Evolutionary conservation across 1,139 yeast species (phyloP).

Genomic region (Debaryomyces robertsiae): DNA sequence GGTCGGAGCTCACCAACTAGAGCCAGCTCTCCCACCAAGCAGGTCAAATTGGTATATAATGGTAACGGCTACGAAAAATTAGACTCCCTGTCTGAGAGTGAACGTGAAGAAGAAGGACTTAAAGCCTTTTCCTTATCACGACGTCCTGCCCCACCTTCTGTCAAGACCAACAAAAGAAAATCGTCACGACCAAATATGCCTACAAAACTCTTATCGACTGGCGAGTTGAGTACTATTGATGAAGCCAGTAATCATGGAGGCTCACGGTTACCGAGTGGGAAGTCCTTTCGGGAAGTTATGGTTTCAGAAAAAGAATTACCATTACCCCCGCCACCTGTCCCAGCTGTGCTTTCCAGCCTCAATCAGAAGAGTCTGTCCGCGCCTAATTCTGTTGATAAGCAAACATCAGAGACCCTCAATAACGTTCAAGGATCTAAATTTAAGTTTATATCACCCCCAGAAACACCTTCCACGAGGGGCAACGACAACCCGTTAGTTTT

Average conservation of each 20-base stretch:
- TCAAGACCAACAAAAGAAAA: conserved; percentile 23
- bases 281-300: conserved; percentile 9
- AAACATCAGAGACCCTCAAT: not conserved
- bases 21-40: conserved; percentile 16
- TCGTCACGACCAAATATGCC: conserved; percentile 22
- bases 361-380: not conserved
- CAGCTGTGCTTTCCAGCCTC: not conserved
- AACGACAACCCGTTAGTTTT: not conserved
- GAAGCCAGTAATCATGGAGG: conserved; percentile 36
- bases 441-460: not conserved
- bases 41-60: conserved; percentile 36
- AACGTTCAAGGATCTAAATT: not conserved
- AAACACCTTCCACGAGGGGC: not conserved
- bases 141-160: conserved; percentile 27
- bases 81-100: conserved; percentile 28
- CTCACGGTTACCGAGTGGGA: conserved; percentile 35
- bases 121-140: conserved; percentile 18
- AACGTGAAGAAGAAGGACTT: conserved; percentile 21
- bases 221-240: conserved; percentile 48
- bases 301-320: conserved; percentile 11
- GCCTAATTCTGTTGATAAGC: not conserved
- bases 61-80: conserved; percentile 42
- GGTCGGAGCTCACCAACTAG: conserved; percentile 3
- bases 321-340: conserved; percentile 16
- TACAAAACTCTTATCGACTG: conserved; percentile 23